Conservation (phyloP, 345 rosid species). For the Camelina neglecta region DNA sequence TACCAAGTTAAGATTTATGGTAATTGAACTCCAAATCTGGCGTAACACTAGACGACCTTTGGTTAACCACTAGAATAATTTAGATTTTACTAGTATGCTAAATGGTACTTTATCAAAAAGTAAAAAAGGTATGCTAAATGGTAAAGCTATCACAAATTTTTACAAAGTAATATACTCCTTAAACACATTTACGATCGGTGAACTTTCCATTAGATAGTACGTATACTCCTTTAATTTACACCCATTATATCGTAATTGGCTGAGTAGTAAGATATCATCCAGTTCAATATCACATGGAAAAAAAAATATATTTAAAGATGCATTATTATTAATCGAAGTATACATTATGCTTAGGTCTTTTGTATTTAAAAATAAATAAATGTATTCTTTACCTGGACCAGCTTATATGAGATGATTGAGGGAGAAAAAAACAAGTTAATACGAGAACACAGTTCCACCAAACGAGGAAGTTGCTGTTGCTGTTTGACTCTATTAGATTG, state of each 20-base stretch:
- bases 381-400: constrained; percentile 19
- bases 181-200: not conserved
- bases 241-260: too few species aligned
- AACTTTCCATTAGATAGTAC: not conserved
- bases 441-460: constrained; percentile 34
- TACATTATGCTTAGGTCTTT: not conserved
- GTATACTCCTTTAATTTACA: too few species aligned
- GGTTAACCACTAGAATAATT: not conserved
- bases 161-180: not conserved
- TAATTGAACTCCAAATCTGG: not conserved
- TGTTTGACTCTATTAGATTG: constrained; percentile 18
- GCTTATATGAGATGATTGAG: constrained; percentile 13
- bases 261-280: too few species aligned
- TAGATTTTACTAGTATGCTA: not conserved
- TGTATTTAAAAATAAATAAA: not conserved
- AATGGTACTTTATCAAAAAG: too few species aligned
- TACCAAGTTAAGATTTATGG: not conserved
- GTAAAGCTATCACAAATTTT: not conserved
- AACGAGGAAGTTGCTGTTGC: constrained; percentile 25
- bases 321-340: not conserved
- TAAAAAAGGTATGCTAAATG: not conserved
- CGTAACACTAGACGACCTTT: not conserved
- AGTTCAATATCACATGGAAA: not conserved
- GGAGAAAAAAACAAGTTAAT: not conserved
- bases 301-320: not conserved